Evolutionary conservation across 495 filamentous ascomycete species (phyloP).

Genomic region (Umbilicaria muhlenbergii): DNA sequence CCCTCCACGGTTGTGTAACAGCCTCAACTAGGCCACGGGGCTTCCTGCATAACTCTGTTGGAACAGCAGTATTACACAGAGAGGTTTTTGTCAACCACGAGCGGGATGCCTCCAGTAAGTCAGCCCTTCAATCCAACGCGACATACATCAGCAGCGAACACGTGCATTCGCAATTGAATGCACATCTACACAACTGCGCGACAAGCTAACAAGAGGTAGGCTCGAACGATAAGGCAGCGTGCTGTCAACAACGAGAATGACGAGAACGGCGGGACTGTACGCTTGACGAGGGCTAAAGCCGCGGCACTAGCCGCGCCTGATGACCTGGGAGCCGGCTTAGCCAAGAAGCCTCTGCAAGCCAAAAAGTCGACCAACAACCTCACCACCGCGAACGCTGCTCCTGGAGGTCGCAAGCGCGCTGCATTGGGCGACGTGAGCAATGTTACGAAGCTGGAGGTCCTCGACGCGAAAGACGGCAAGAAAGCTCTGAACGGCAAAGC

Average conservation of each 20-base stretch:
- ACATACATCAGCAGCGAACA: not conserved
- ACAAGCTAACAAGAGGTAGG: slow-evolving; percentile 20
- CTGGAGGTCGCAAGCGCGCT: slow-evolving; percentile 45
- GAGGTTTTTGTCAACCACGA: not conserved
- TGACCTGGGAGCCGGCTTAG: slow-evolving; percentile 34
- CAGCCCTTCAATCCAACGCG: not conserved
- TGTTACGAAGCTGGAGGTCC: slow-evolving; percentile 58
- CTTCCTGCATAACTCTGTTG: too few relatives aligned
- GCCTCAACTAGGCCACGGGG: too few relatives aligned
- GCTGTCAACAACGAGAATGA: slow-evolving; percentile 81
- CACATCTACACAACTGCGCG: not conserved
- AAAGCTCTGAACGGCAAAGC: slow-evolving; percentile 44
- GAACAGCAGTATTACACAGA: too few relatives aligned
- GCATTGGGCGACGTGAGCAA: slow-evolving; percentile 93
- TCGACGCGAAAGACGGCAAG: slow-evolving; percentile 48
- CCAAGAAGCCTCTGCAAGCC: slow-evolving; percentile 57
- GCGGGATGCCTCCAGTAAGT: slow-evolving; percentile 7
- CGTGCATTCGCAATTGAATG: not conserved
- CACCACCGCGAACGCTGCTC: slow-evolving; percentile 26
- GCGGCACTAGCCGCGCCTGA: slow-evolving; percentile 45
- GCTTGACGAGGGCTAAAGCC: slow-evolving; percentile 85
- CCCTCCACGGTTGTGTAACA: too few relatives aligned
- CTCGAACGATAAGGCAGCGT: slow-evolving; percentile 43
- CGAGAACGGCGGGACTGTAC: slow-evolving; percentile 66
- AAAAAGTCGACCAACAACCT: slow-evolving; percentile 53